These are phyloP conservation scores for Trichosanthes truncata DNA, from an alignment of 306 rosid genomes.

Conservation along the genomic window DNA sequence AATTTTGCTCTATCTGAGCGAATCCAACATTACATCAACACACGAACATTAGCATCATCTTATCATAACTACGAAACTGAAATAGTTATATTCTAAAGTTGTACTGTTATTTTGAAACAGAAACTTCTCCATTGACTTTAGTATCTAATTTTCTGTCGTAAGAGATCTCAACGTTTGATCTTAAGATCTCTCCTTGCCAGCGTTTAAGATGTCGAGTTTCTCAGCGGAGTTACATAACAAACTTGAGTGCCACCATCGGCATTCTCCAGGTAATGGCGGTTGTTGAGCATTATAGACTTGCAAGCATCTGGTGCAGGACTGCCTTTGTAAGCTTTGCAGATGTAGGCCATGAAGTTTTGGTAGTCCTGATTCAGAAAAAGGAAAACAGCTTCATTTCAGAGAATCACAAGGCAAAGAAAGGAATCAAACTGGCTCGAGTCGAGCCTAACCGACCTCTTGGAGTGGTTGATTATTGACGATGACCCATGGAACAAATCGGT, in stretches of 20 bases:
- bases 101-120: background rate
- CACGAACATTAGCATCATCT: background rate
- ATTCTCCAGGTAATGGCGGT: background rate
- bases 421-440: background rate
- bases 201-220: background rate
- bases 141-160: background rate
- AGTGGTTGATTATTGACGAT: constrained; percentile 61
- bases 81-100: background rate
- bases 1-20: background rate
- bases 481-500: constrained; percentile 80
- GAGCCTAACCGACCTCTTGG: constrained; percentile 47
- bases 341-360: constrained; percentile 12
- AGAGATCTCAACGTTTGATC: no score
- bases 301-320: constrained; percentile 17
- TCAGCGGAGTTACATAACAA: background rate
- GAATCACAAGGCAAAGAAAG: background rate
- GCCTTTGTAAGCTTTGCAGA: constrained; percentile 22
- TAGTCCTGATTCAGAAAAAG: constrained; percentile 13
- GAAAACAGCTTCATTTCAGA: background rate
- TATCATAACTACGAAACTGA: background rate
- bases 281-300: background rate
- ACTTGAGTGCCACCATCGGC: background rate
- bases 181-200: background rate
- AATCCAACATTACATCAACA: background rate
- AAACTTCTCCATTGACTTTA: background rate